Evolutionary conservation across 192 early-diverging fungal genomes (phyloP), one percentile per base, ranked within the genome.

Genomic region (Backusella westeae): DNA sequence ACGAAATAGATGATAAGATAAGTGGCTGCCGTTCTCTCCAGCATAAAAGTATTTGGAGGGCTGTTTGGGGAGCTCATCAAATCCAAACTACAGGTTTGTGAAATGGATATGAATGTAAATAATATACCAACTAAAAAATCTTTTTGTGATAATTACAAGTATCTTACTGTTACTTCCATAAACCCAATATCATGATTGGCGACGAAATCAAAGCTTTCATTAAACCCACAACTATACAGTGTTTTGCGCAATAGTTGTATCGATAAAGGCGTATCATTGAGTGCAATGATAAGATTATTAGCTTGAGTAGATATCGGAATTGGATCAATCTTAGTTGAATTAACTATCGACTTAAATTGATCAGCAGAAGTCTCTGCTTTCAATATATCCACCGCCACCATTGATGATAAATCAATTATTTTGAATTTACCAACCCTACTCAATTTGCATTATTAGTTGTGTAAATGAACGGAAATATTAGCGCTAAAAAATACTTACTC

Each of bases 401-500:
- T 6, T 41, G 67, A 69, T 36, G 67, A 39, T 69, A 69, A 69
- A 41, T 69, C 67, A 69, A 41, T 69, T 8, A 41, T 69, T 41
- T 36, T 0, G 26, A 35, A 36, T 69, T 10, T 68, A 4, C 67
- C 67, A 38, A 19, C 67, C 38, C 67, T 68, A 34, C 67, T 68
- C 35, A 35, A 68, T 68, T 23, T 69, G 41, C 36, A 69, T 21
- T 15, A 69, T 69, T 69, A 69, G 38, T 41, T 69, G 6, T 56
- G 21, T 8, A 56, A 56, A 56, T 56, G 21, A 56, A 56, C 53
- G 8, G 7, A 56, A 26, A 56, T 56, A 21, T 26, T 56, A 56
- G 23, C 21, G 23, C 21, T 8, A 56, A 56, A 21, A 56, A 56
- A 56, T 26, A 26, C 21, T 56, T 56, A 23, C 53, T 56, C 53